Conservation (phyloP, 352 stramenopile genomes). For the Globisporangium acanthophoron region DNA sequence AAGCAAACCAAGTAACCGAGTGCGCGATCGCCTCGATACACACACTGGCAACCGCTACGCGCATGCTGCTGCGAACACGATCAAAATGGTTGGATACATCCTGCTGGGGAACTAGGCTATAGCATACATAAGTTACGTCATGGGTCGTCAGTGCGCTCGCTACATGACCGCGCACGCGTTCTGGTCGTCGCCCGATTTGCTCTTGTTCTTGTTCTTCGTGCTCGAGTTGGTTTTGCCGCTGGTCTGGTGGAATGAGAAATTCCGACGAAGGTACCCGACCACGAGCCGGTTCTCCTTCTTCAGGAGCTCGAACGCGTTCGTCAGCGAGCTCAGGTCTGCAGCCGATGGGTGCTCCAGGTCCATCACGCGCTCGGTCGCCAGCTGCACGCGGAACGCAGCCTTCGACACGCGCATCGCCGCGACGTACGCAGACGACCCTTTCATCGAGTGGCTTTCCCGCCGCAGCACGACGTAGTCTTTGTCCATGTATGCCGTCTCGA, state of each 20-base stretch:
- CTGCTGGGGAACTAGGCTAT: not conserved
- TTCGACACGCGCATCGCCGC: constrained; percentile 81
- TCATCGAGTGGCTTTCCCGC: constrained; percentile 80
- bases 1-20: constrained; percentile 29
- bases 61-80: not conserved
- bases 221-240: constrained; percentile 16
- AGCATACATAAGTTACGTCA: constrained; percentile 15
- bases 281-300: constrained; percentile 71
- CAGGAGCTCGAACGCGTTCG: constrained; percentile 50
- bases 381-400: constrained; percentile 70
- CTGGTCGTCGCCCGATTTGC: constrained; percentile 33
- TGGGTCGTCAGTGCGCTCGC: not conserved
- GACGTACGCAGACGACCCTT: constrained; percentile 83
- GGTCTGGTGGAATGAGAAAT: constrained; percentile 72
- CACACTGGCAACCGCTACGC: too few species aligned
- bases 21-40: too few species aligned
- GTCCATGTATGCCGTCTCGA: constrained; percentile 50
- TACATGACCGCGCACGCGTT: constrained; percentile 72
- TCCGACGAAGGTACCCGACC: constrained; percentile 72
- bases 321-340: constrained; percentile 30
- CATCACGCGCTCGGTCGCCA: constrained; percentile 76
- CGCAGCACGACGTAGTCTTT: constrained; percentile 60
- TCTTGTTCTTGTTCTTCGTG: constrained; percentile 12
- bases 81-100: not conserved
- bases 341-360: constrained; percentile 28